A percentile compares a stretch with the other conserved stretches of the same genome.
phyloP scores from a whole-genome alignment of 2,329 filamentous ascomycete species.

The Diplodia sapinea region DNA sequence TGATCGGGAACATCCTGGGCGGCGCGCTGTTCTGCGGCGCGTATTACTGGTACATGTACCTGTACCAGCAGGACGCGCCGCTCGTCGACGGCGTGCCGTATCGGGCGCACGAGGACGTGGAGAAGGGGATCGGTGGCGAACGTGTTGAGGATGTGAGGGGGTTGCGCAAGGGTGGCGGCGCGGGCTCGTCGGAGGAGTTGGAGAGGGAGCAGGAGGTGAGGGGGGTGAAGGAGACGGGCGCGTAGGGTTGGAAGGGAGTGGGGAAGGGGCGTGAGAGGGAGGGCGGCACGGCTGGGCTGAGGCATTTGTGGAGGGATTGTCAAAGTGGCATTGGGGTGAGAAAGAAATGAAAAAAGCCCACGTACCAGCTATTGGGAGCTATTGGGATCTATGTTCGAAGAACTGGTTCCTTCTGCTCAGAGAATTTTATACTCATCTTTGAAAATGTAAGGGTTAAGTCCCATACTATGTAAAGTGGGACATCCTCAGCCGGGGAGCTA shows the following conservation, averaged over 20 bases:
- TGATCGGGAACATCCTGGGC: slow-evolving; percentile 38
- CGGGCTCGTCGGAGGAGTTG: neutral
- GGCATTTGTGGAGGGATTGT: too few species aligned
- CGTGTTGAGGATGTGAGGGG: slow-evolving; percentile 3
- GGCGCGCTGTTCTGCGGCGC: slow-evolving; percentile 30
- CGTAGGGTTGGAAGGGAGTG: neutral
- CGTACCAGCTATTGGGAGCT: too few species aligned
- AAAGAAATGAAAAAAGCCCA: too few species aligned
- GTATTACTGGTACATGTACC: slow-evolving; percentile 30
- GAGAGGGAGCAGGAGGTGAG: slow-evolving; percentile 3
- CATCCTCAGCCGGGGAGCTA: too few species aligned
- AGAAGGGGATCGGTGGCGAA: neutral
- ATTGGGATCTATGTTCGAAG: too few species aligned
- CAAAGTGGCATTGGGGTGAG: too few species aligned
- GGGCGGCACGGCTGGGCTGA: too few species aligned
- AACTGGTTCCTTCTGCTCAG: too few species aligned
- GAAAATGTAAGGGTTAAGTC: too few species aligned
- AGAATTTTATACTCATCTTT: too few species aligned
- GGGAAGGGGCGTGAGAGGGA: too few species aligned
- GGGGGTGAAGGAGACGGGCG: slow-evolving; percentile 6
- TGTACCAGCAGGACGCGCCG: slow-evolving; percentile 21
- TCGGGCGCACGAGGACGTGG: neutral
- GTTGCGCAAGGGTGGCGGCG: neutral
- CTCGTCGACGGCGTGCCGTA: slow-evolving; percentile 28
- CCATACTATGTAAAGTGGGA: too few species aligned